Conservation (phyloP, 2,329 filamentous ascomycete species). For the Cytospora piceicola region DNA sequence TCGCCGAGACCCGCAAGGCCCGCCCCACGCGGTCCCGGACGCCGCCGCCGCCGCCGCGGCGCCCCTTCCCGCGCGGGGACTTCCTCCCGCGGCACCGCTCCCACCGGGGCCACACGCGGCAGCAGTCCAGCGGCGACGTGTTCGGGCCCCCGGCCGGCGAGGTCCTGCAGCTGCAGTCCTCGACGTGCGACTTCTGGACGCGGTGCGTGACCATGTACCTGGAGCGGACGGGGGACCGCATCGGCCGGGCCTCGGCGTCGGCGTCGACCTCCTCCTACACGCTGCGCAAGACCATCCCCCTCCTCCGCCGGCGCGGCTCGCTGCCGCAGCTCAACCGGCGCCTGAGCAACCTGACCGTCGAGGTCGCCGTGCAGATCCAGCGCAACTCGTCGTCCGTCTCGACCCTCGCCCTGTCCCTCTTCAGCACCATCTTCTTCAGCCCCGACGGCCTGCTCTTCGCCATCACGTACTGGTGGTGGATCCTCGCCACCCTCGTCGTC, state of each 20-base stretch:
- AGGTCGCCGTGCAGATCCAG: slow-evolving; percentile 28
- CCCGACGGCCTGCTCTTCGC: slow-evolving; percentile 29
- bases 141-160: slow-evolving; percentile 26
- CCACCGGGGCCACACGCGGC: slow-evolving; percentile 24
- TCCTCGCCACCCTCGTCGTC: slow-evolving; percentile 26
- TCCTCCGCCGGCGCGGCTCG: slow-evolving; percentile 24
- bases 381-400: slow-evolving; percentile 28
- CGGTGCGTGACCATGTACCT: slow-evolving; percentile 30
- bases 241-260: slow-evolving; percentile 17
- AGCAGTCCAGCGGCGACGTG: slow-evolving; percentile 29
- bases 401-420: slow-evolving; percentile 27
- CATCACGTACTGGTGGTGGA: slow-evolving; percentile 31
- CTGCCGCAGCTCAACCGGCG: slow-evolving; percentile 28
- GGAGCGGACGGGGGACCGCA: slow-evolving; percentile 25
- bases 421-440: slow-evolving; percentile 31
- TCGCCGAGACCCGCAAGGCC: slow-evolving; percentile 11
- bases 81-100: background rate
- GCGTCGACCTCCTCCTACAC: slow-evolving; percentile 25
- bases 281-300: slow-evolving; percentile 29
- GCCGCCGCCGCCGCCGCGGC: background rate
- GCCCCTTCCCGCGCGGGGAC: background rate
- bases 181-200: slow-evolving; percentile 30
- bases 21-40: background rate
- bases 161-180: slow-evolving; percentile 29
- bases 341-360: slow-evolving; percentile 29